Base-by-base conservation (phyloP, 441 rosid species). In the Populus trichocarpa region DNA sequence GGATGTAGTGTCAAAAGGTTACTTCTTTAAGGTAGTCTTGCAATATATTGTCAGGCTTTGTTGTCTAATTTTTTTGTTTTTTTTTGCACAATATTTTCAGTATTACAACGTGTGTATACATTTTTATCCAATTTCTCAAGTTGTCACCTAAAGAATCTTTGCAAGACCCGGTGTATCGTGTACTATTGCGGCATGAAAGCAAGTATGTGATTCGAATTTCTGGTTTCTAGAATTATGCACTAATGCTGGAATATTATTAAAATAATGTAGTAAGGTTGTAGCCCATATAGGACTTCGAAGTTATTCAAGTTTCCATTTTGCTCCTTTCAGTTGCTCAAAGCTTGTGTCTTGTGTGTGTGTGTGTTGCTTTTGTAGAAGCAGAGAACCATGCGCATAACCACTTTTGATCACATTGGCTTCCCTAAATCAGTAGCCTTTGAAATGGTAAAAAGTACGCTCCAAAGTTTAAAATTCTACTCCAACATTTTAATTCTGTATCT, bases 121-220 rank as follows among this genome's bases (percentile, higher is more conserved):
- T 93, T 80, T 85, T 93, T 77, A 72, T 92, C 71, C 98, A 93
- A 86, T 76, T 93, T 61, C 66, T 89, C 69, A 92, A 95, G 82
- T 74, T 92, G 78, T 87, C 96, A 26, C 82, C 94, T 84, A 83
- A 86, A 83, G 93, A 93, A 78, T 88, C 90, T 73, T 80, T 81
- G 2, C 85, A 87, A 78, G 95, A 93, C 80, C 96, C 96, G 26
- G 86, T 95, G 79, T 92, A 86, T 79, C 87, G 91, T 82, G 84
- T 93, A 67, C 81, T 93, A 75, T 70, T 95, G 75, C 84, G 81
- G 42, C 84, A 79, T 71, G 81, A 87, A 30, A 78, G 72, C 82
- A 87, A 84, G 97, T 93, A 88, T 23, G 90, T 81, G 72, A 14
- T 59, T 78, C 13, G 22, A 72, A 67, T 80, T 80, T 78, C 25